Evolutionary conservation across 345 rosid genomes (phyloP), one percentile per base, ranked within the genome.

Genomic region (Laguncularia racemosa): DNA sequence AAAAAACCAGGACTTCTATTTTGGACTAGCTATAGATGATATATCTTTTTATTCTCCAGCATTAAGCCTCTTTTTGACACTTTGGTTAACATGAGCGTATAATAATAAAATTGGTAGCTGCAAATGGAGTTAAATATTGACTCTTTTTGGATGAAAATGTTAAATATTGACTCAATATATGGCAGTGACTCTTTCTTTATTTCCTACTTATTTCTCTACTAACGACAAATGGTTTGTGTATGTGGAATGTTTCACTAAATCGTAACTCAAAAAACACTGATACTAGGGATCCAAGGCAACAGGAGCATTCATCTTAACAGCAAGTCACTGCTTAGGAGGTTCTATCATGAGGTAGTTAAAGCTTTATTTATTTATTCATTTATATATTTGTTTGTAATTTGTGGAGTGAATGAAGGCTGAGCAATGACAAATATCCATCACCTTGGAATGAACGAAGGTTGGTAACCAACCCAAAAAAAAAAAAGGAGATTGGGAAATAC

Each of bases 261-360:
- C 40, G 4, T 33, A 33, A 33, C 9, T 33, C 0, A 1, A 33
- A 33, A 33, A 33, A 33, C 40, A 44, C 18, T 49, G 13, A 44
- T 38, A 54, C 63, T 85, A 95, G 99, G 99, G 93, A 64, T 79
- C 97, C 28, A 95, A 79, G 76, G 88, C 99, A 68, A 79, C 89
- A 0, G 99, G 99, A 58, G 89, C 80, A 61, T 95, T 95, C 75
- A 95, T 95, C 61, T 79, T 95, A 84, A 95, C 99, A 16, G 99
- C 99, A 58, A 95, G 99, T 73, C 99, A 95, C 74, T 90, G 90
- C 67, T 96, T 97, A 49, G 99, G 99, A 64, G 99, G 99, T 65
- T 97, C 99, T n/a, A n/a, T 47, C 62, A 75, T 78, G 99, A 95
- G 97, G 99, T 92, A 20, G 0, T 55, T 46, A 44, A 13, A 38